A percentile compares a stretch with the other conserved stretches of the same genome.
Conservation (phyloP, 352 stramenopile species). For the Elongisporangium undulatum region DNA sequence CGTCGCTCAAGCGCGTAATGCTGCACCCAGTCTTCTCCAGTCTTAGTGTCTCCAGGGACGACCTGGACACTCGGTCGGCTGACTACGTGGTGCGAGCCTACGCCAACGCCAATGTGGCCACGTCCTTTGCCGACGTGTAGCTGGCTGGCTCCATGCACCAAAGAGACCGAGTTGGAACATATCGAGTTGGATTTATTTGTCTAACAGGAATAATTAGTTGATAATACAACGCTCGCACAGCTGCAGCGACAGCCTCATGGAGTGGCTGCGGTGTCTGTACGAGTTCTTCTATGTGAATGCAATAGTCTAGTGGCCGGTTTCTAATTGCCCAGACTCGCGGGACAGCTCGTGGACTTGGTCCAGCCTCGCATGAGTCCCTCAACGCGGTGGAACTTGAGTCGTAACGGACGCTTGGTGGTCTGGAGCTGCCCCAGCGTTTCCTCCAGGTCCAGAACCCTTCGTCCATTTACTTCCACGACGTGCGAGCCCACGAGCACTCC, state of each 20-base stretch:
- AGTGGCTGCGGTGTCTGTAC: not conserved
- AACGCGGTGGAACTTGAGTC: conserved; percentile 70
- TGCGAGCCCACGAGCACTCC: conserved; percentile 66
- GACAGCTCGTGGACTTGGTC: conserved; percentile 12
- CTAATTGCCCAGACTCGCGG: not conserved
- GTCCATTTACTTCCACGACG: conserved; percentile 64
- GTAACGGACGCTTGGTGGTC: conserved; percentile 46
- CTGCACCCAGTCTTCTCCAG: conserved; percentile 51
- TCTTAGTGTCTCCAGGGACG: conserved; percentile 13
- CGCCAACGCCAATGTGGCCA: conserved; percentile 9
- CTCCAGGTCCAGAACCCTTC: conserved; percentile 32
- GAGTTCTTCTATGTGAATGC: not conserved
- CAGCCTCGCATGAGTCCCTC: conserved; percentile 74
- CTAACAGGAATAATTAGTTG: conserved; percentile 10
- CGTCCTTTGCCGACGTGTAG: conserved; percentile 41
- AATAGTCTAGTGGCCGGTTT: not conserved
- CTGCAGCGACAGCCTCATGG: not conserved
- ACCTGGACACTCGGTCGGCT: conserved; percentile 6
- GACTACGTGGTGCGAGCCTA: conserved; percentile 69
- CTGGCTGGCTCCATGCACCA: not conserved
- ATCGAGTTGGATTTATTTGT: conserved; percentile 21
- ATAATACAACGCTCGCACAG: conserved; percentile 1
- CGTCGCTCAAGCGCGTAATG: conserved; percentile 66
- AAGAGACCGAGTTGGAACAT: not conserved
- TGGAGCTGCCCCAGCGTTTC: conserved; percentile 51